Conservation (phyloP, 2,329 filamentous ascomycete genomes). For the Epichloe hybrida region DNA sequence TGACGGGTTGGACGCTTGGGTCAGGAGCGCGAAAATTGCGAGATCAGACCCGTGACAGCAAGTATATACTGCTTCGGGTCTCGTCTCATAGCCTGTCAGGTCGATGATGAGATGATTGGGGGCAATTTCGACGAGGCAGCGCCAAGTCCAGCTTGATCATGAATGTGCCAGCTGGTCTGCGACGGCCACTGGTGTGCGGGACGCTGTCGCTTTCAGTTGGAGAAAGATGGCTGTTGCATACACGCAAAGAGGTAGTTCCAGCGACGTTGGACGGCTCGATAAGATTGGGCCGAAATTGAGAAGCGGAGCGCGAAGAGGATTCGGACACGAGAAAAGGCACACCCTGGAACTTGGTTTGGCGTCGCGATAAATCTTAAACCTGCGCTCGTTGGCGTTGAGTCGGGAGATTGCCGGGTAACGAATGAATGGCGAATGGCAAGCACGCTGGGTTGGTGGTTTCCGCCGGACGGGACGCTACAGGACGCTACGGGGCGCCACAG, state of each 20-base stretch:
- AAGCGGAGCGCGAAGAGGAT: not conserved
- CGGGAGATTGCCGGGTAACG: conserved; percentile 4
- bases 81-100: conserved; percentile 17
- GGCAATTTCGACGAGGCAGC: not conserved
- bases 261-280: not conserved
- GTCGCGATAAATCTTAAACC: conserved; percentile 1
- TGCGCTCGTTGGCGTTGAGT: not conserved
- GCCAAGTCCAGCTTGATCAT: not conserved
- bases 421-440: too few relatives aligned
- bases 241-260: not conserved
- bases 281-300: not conserved
- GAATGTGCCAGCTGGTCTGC: not conserved
- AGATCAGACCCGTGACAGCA: conserved; percentile 19
- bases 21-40: conserved; percentile 24
- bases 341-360: not conserved
- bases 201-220: not conserved
- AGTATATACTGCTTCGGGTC: conserved; percentile 25
- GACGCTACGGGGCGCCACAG: too few relatives aligned
- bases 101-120: not conserved
- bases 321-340: not conserved
- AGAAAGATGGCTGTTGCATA: not conserved
- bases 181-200: too few relatives aligned
- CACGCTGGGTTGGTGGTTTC: too few relatives aligned
- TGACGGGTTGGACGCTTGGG: conserved; percentile 19
- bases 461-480: too few relatives aligned